Evolutionary conservation across 148 eudicot species (phyloP).

Genomic region (Diospyros lotus): DNA sequence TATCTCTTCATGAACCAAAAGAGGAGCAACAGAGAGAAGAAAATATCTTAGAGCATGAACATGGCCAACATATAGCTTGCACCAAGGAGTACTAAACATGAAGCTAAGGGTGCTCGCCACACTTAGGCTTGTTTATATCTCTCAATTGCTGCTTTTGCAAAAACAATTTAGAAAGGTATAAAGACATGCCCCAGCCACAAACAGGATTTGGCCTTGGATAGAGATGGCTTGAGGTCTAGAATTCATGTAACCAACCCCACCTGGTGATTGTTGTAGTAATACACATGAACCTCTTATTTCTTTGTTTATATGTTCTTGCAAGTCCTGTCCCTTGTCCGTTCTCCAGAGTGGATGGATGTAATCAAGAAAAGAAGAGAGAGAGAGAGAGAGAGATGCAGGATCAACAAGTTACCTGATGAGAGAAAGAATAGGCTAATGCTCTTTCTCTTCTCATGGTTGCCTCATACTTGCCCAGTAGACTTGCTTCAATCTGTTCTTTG

Average conservation of each 20-base stretch:
- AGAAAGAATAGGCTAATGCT: slow-evolving; percentile 88
- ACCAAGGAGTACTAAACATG: not conserved
- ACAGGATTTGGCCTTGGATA: too few relatives aligned
- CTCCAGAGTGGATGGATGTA: slow-evolving; percentile 11
- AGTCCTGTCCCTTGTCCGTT: not conserved
- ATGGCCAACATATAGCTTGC: not conserved
- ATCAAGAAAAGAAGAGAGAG: too few relatives aligned
- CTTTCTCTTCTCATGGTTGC: slow-evolving; percentile 93
- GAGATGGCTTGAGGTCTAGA: too few relatives aligned
- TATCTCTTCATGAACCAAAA: not conserved
- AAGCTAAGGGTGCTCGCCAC: not conserved
- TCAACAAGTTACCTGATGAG: slow-evolving; percentile 73
- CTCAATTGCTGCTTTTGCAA: not conserved
- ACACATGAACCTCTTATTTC: slow-evolving; percentile 5
- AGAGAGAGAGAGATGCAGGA: not conserved
- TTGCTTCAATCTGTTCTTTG: slow-evolving; percentile 84
- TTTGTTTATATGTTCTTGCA: not conserved
- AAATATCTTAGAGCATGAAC: not conserved
- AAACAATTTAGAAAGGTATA: too few relatives aligned
- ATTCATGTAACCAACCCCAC: too few relatives aligned
- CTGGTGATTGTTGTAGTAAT: too few relatives aligned
- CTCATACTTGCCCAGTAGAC: slow-evolving; percentile 69
- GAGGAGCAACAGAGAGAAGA: not conserved
- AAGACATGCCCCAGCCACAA: too few relatives aligned
- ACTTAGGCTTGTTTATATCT: not conserved